These are phyloP conservation scores for Hanseniaspora lachancei DNA, from an alignment of 805 yeast genomes.

Conservation along the genomic window DNA sequence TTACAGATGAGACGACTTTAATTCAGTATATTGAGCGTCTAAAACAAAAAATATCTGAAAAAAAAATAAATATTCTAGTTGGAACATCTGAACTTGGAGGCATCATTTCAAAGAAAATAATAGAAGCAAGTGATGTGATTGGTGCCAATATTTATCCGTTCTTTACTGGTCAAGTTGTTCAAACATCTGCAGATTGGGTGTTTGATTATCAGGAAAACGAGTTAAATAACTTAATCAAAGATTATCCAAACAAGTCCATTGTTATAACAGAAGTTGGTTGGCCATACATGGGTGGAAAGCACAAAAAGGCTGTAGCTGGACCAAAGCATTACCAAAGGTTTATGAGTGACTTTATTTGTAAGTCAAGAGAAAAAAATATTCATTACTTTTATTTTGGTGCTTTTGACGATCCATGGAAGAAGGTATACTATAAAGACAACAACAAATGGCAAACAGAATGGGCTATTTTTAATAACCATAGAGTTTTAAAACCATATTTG, in stretches of 20 bases:
- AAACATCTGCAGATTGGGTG: constrained; percentile 41
- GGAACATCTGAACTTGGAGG: constrained; percentile 54
- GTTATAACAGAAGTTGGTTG: constrained; percentile 56
- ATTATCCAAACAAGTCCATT: constrained; percentile 22
- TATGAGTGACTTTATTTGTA: constrained; percentile 41
- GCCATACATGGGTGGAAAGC: constrained; percentile 52
- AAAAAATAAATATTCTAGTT: constrained; percentile 33
- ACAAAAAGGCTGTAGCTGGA: constrained; percentile 37
- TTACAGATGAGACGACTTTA: constrained; percentile 30
- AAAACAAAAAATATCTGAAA: constrained; percentile 29
- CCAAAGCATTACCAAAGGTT: constrained; percentile 34
- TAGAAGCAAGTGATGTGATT: constrained; percentile 38
- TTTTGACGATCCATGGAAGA: constrained; percentile 62
- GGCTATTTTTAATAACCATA: constrained; percentile 46
- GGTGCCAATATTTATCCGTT: constrained; percentile 61
- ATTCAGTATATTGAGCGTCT: constrained; percentile 33
- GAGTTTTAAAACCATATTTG: constrained; percentile 35
- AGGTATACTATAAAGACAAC: constrained; percentile 35
- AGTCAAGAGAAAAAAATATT: constrained; percentile 26
- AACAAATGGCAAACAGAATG: constrained; percentile 57
- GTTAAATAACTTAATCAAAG: constrained; percentile 28
- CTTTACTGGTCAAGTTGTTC: constrained; percentile 43
- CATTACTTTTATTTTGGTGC: constrained; percentile 57
- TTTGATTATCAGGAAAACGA: constrained; percentile 34
- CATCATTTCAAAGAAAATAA: constrained; percentile 29